Base-by-base conservation (phyloP, 176 grass and related monocot genomes). In the Triticum dicoccoides region DNA sequence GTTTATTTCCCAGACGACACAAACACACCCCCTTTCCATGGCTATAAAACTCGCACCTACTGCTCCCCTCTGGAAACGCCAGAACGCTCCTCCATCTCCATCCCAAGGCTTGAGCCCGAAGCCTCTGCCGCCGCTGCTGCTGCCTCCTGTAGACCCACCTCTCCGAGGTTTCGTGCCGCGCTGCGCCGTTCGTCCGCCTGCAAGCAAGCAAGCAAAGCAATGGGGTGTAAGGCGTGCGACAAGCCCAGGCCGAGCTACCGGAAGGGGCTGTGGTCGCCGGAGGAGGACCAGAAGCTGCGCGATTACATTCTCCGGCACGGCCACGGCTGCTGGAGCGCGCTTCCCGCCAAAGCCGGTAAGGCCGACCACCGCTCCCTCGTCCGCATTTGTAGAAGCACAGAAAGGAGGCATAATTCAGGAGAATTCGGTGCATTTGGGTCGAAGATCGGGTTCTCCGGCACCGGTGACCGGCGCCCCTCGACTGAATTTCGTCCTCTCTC, bases 181-280 rank as follows among this genome's bases (percentile, higher is more conserved):
- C 11, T 14, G 73, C 2, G 44, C 2, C 44, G 44, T 3, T 47
- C 85, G 70, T 88, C 64, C 77, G 62, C 49, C 69, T n/a, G 79
- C 41, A 70, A 54, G 51, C 14, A 30, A 30, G 29, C 29, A 38
- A 38, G 37, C 37, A 35, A 15, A 14, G 56, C 69, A 76, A 93
- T 93, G 92, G 92, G 92, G 80, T 93, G 92, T 83, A 89, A 86
- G 89, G 76, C 83, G 80, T 91, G 92, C 70, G 92, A 93, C 21
- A 93, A 93, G 80, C 89, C 92, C 6, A 90, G 87, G 68, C 79
- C 80, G 32, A 90, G n/a, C 76, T 92, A 86, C 90, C 83, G 93
- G 51, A 95, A 95, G 85, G 93, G 93, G 79, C 88, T 95, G 78
- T 95, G 93, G 93, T 95, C 93, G 39, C 93, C 93, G 58, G 93